These are phyloP conservation scores for Stereocaulon alpinum DNA, from an alignment of 495 filamentous ascomycete genomes.

Conservation along the genomic window DNA sequence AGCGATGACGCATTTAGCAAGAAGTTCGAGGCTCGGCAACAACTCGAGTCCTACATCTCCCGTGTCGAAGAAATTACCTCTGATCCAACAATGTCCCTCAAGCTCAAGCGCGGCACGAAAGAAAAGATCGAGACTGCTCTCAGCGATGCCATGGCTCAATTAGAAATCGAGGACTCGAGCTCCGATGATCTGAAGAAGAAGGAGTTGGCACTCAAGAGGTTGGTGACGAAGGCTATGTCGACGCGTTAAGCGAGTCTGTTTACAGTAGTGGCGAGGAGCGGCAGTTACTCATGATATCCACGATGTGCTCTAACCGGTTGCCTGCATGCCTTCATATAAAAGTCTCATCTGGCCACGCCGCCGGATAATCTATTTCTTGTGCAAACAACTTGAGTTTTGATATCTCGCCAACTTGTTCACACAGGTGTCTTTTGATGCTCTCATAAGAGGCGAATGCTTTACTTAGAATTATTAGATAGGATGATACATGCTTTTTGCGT, in stretches of 20 bases:
- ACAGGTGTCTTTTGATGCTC: not conserved
- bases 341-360: slow-evolving; percentile 5
- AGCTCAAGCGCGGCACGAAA: slow-evolving; percentile 97
- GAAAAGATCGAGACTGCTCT: slow-evolving; percentile 97
- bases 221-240: slow-evolving; percentile 95
- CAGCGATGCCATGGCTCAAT: slow-evolving; percentile 74
- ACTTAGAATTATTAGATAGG: slow-evolving; percentile 2
- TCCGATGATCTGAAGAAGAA: slow-evolving; percentile 99
- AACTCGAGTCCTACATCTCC: slow-evolving; percentile 98
- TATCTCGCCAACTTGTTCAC: not conserved
- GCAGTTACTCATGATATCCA: slow-evolving; percentile 12
- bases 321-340: not conserved
- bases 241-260: slow-evolving; percentile 51
- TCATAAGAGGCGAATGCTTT: not conserved
- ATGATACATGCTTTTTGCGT: not conserved
- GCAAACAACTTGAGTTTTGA: not conserved
- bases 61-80: slow-evolving; percentile 98
- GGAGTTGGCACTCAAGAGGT: slow-evolving; percentile 94
- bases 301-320: slow-evolving; percentile 2
- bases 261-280: not conserved
- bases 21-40: slow-evolving; percentile 95
- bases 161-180: slow-evolving; percentile 76
- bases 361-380: not conserved
- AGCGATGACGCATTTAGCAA: slow-evolving; percentile 98
- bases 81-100: slow-evolving; percentile 89